Base-by-base conservation (phyloP, 2,329 filamentous ascomycete species). In the Fusarium tuaranense region DNA sequence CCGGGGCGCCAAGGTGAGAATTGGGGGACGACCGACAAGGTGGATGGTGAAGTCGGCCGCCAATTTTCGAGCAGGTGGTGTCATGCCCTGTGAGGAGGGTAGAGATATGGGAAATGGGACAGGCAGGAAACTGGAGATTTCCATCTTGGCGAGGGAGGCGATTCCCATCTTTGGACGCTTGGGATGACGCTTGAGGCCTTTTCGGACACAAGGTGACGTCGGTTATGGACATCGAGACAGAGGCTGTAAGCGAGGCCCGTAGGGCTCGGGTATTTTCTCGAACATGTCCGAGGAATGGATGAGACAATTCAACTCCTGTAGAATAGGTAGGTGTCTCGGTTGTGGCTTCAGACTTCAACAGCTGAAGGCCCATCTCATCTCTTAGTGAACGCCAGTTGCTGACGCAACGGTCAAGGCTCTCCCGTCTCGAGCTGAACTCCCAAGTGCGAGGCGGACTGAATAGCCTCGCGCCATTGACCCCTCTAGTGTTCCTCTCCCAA, bases 1-100 rank as follows among this genome's bases (percentile, higher is more conserved):
- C 72, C 72, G 69, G 60, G 58, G 46, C 51, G 72, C 65, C 67
- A 71, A 75, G 64, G 36, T 32, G 62, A 66, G n/a, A 32, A 67
- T 60, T 60, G 53, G 36, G 61, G 46, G 34, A 51, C 22, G 27
- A 44, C 57, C 60, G 59, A 48, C 53, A 55, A 57, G 22, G 20
- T 58, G 63, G 39, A 62, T 51, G 58, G 51, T 30, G 25, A 58
- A 59, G 7, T 22, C 20, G 55, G 44, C 41, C 58, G 41, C 67
- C 60, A 73, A 51, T 57, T 18, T 65, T 57, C 46, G 48, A 30
- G 25, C 55, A 30, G 38, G 63, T 65, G 61, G 73, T 46, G 27
- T 61, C 62, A 70, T 70, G 39, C 27, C 12, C 32, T 8, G 36
- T 55, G 44, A 48, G 22, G 5, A 57, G 61, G 57, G 53, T 20